These are phyloP conservation scores for Mycena venus DNA, from an alignment of 768 basidiomycete genomes.

Conservation along the genomic window DNA sequence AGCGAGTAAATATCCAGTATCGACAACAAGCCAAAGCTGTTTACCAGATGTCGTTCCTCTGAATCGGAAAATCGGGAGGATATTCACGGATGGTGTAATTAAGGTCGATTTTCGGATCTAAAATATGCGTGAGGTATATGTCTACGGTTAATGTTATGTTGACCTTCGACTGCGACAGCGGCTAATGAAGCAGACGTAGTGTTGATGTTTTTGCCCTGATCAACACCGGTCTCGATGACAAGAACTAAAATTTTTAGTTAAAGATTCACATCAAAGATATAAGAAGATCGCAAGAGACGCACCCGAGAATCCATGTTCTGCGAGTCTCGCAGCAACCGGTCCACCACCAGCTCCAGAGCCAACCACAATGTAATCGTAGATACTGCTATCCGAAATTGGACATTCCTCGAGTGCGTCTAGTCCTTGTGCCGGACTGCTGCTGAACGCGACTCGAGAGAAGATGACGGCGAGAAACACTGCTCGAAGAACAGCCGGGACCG, in stretches of 20 bases:
- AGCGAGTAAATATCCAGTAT: constrained; percentile 5
- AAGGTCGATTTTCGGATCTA: constrained; percentile 42
- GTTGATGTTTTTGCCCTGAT: constrained; percentile 35
- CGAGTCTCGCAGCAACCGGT: constrained; percentile 40
- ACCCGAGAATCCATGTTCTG: constrained; percentile 39
- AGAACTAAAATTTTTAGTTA: constrained; percentile 33
- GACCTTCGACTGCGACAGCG: background rate
- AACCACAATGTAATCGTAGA: constrained; percentile 40
- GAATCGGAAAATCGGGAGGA: constrained; percentile 37
- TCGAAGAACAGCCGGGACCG: background rate
- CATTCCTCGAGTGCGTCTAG: background rate
- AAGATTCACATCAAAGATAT: background rate
- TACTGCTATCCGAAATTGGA: constrained; percentile 6
- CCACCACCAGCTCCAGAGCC: constrained; percentile 43
- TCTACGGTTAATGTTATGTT: background rate
- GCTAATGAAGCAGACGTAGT: constrained; percentile 31
- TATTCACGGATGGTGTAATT: constrained; percentile 45
- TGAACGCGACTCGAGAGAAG: background rate
- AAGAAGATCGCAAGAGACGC: background rate
- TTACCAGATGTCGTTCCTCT: background rate
- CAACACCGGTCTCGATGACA: constrained; percentile 43
- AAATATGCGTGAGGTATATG: background rate
- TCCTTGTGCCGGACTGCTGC: background rate
- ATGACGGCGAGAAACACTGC: background rate
- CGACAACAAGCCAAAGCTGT: constrained; percentile 8